phyloP scores from a whole-genome alignment of 2,329 filamentous ascomycete species.

The Mollisia scopiformis region DNA sequence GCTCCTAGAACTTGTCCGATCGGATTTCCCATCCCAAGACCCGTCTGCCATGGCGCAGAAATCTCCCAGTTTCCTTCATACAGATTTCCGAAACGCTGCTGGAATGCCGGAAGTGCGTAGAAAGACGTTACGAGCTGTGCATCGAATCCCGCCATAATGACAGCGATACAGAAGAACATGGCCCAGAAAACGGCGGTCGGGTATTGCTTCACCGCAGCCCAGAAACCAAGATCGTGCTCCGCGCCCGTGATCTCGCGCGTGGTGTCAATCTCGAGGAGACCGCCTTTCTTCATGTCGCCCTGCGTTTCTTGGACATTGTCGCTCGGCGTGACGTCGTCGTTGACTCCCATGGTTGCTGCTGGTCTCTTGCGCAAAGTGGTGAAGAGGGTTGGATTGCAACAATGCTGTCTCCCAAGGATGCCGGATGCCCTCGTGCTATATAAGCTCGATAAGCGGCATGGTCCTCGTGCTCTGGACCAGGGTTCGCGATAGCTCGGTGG shows the following conservation, averaged over 20 bases:
- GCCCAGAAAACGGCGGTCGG: slow-evolving; percentile 29
- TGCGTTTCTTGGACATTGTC: not conserved
- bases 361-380: not conserved
- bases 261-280: slow-evolving; percentile 26
- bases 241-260: slow-evolving; percentile 20
- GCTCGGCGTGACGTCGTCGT: slow-evolving; percentile 1
- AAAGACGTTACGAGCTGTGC: slow-evolving; percentile 28
- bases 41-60: slow-evolving; percentile 32
- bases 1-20: slow-evolving; percentile 27
- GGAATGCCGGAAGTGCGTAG: slow-evolving; percentile 31
- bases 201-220: slow-evolving; percentile 25
- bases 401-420: not conserved
- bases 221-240: slow-evolving; percentile 27
- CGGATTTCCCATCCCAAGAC: slow-evolving; percentile 29
- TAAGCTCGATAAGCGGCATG: not conserved
- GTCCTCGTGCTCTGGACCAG: not conserved
- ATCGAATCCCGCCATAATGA: slow-evolving; percentile 33
- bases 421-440: not conserved
- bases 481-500: not conserved
- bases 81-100: slow-evolving; percentile 22
- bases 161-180: slow-evolving; percentile 28
- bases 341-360: slow-evolving; percentile 1
- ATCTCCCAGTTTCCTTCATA: slow-evolving; percentile 28
- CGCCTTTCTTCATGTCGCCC: slow-evolving; percentile 20
- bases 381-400: not conserved